A percentile compares a stretch with the other conserved stretches of the same genome.
Evolutionary conservation across 108 stramenopile genomes (phyloP).

Genomic region (Epithemia pelagica): DNA sequence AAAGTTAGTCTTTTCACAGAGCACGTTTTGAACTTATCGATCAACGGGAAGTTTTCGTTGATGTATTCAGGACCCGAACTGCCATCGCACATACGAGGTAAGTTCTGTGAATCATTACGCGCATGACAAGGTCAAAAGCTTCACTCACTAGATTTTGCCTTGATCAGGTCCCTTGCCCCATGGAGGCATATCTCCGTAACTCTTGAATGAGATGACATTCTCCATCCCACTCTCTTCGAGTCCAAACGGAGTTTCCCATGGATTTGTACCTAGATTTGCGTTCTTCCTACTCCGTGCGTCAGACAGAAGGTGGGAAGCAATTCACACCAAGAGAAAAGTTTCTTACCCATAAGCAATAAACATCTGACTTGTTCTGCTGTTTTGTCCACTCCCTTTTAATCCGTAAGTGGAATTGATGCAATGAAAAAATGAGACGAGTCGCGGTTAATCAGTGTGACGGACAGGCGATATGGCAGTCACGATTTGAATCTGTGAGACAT

Average conservation of each 20-base stretch:
- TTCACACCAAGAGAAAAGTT: not conserved
- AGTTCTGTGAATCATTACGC: too few relatives aligned
- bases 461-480: too few relatives aligned
- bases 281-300: not conserved
- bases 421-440: not conserved
- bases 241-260: conserved; percentile 84
- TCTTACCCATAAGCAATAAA: conserved; percentile 62
- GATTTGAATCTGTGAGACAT: too few relatives aligned
- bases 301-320: not conserved
- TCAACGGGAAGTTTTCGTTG: conserved; percentile 52
- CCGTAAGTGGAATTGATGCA: not conserved
- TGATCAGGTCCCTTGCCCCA: conserved; percentile 69
- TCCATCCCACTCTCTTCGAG: conserved; percentile 56
- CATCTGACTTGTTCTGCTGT: conserved; percentile 69
- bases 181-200: conserved; percentile 80
- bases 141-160: conserved; percentile 46
- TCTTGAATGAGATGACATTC: conserved; percentile 43
- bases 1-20: conserved; percentile 3
- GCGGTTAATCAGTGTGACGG: too few relatives aligned
- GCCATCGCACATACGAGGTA: too few relatives aligned
- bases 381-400: conserved; percentile 45
- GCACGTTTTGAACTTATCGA: conserved; percentile 39
- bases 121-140: too few relatives aligned
- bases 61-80: conserved; percentile 42
- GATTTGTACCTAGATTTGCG: conserved; percentile 1